A percentile compares a stretch with the other conserved stretches of the same genome.
These are phyloP conservation scores for Mesembryanthemum crystallinum DNA, from an alignment of 148 eudicot species.

Conservation along the genomic window DNA sequence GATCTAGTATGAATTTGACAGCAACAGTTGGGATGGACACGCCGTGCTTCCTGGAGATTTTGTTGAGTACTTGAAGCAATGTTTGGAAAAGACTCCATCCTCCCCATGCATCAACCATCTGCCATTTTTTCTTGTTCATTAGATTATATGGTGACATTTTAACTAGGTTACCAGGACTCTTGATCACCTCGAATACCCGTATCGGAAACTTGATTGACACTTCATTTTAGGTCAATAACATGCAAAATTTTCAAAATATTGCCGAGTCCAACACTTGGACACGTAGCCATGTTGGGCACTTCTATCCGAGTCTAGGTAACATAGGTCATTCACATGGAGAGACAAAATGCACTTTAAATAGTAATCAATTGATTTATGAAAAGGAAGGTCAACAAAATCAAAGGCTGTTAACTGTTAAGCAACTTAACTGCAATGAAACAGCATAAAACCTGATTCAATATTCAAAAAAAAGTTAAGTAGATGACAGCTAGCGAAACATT, in stretches of 20 bases:
- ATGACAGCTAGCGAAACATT: too few species aligned
- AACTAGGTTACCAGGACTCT: too few species aligned
- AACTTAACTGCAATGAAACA: not conserved
- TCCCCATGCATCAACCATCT: conserved; percentile 99
- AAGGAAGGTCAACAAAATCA: not conserved
- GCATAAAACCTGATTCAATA: not conserved
- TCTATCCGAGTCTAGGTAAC: too few species aligned
- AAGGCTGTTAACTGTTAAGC: not conserved
- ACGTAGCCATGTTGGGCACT: too few species aligned
- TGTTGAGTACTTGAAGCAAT: conserved; percentile 67
- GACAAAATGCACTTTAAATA: not conserved
- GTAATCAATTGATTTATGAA: not conserved
- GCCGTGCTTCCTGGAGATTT: conserved; percentile 68
- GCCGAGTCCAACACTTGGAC: too few species aligned
- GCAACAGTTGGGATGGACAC: conserved; percentile 92
- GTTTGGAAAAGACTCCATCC: conserved; percentile 92
- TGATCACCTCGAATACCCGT: too few species aligned
- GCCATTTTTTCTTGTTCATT: conserved; percentile 14
- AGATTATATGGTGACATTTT: not conserved
- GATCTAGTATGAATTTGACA: conserved; percentile 75
- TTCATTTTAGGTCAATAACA: too few species aligned
- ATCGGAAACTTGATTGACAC: too few species aligned
- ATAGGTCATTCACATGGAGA: too few species aligned
- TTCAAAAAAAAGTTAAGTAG: too few species aligned
- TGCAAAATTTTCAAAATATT: too few species aligned